phyloP scores from a whole-genome alignment of 2,329 filamentous ascomycete species.

The Allantophomopsis cytisporea region DNA sequence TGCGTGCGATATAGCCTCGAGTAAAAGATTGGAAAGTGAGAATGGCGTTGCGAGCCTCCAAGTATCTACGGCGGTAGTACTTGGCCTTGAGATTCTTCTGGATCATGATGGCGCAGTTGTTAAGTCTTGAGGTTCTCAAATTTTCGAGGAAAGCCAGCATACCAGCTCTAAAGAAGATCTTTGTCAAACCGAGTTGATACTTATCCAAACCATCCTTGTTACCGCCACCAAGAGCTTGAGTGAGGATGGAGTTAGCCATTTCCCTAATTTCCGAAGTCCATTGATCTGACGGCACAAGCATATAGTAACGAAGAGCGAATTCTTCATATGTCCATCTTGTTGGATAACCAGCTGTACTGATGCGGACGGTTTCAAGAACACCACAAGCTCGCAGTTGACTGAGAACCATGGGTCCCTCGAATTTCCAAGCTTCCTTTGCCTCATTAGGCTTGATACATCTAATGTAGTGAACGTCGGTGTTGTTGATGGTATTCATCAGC shows the following conservation, averaged over 20 bases:
- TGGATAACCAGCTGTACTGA: constrained; percentile 93
- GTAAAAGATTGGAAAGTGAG: constrained; percentile 66
- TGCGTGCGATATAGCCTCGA: constrained; percentile 67
- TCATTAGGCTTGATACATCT: constrained; percentile 99
- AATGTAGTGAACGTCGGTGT: constrained; percentile 97
- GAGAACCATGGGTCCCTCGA: constrained; percentile 96
- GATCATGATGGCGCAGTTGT: constrained; percentile 91
- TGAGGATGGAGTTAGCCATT: constrained; percentile 88
- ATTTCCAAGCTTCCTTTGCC: constrained; percentile 92
- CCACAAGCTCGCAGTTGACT: constrained; percentile 95
- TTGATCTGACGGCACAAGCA: constrained; percentile 77
- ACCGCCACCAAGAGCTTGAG: constrained; percentile 71
- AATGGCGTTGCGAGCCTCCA: constrained; percentile 74
- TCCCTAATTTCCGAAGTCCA: constrained; percentile 91
- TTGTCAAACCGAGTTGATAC: constrained; percentile 93
- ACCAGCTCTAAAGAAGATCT: constrained; percentile 98
- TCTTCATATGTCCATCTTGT: constrained; percentile 99
- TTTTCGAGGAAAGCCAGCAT: constrained; percentile 99
- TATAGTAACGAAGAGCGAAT: constrained; percentile 95
- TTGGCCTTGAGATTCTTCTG: constrained; percentile 96
- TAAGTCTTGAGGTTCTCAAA: constrained; percentile 76
- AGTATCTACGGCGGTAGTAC: constrained; percentile 84
- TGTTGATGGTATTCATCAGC: constrained; percentile 95
- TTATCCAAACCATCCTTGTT: constrained; percentile 71
- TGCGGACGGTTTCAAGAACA: constrained; percentile 96